Base-by-base conservation (phyloP, 2,329 filamentous ascomycete genomes). In the Epichloe bromicola region DNA sequence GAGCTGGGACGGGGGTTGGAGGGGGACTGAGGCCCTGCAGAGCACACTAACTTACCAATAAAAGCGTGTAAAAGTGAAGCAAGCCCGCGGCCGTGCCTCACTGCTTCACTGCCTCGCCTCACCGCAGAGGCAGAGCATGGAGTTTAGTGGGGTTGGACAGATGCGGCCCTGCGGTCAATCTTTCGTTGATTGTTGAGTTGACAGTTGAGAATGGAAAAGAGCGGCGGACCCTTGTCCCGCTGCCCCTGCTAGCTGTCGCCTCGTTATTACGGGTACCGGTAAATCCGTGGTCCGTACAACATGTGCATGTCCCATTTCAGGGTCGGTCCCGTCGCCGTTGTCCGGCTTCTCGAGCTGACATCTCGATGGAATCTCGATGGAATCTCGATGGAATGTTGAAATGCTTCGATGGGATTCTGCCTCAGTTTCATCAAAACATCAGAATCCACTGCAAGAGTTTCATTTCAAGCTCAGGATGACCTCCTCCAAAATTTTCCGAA, bases 101-200 rank as follows among this genome's bases (percentile, higher is more conserved):
- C 23, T 26, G 26, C 26, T 10, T 10, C 26, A 3, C 26, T 30
- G 26, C 8, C 26, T 30, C 26, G 10, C 20, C 20, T 23, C 5
- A 1, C 26, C 8, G 26, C 26, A 30, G 26, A 30, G 26, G 26
- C 26, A 30, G 26, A 30, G 26, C 26, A 11, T 1, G 1, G 8
- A 30, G 1, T 30, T 11, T 30, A 30, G 26, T 30, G 26, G 26
- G 26, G 26, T 8, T 30, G 26, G 26, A 30, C 26, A 30, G 26
- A 11, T 30, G 26, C 3, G 8, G 26, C 26, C 26, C 26, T 30
- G 26, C 26, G 26, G 44, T 46, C 44, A 39, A 38, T 48, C n/a
- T n/a, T n/a, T 47, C 6, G 41, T 37, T 30, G 38, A 49, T 46
- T 52, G 50, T 52, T 52, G 50, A 52, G 49, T 52, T 33, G 45